Evolutionary conservation across 177 flowering plant species (phyloP), one percentile per base, ranked within the genome.

Genomic region (Tripterygium wilfordii): DNA sequence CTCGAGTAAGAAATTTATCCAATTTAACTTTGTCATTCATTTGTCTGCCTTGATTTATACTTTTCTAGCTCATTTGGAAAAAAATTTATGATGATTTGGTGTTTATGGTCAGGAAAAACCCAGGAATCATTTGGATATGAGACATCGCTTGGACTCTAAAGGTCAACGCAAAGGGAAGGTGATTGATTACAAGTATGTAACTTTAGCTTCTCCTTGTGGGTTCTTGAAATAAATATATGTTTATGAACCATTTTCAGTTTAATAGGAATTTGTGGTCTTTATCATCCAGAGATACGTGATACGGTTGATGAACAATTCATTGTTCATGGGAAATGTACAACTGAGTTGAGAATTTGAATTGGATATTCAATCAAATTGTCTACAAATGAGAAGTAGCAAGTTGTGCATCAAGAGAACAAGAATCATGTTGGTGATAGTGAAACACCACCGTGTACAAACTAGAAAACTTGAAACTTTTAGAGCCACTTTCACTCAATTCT

Each of bases 161-260:
- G 98, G 98, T 53, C 94, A 88, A 51, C 94, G 96, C 23, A 45
- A 60, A 74, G 98, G 98, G 48, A 92, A 88, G 74, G 72, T 92
- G 16, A 92, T 92, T 49, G 98, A 92, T 59, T 88, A 92, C 79
- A 83, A 85, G 98, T 88, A 77, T 23, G n/a, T n/a, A n/a, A n/a
- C n/a, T n/a, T n/a, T n/a, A n/a, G n/a, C n/a, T n/a, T n/a, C n/a
- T n/a, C n/a, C n/a, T n/a, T n/a, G n/a, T n/a, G n/a, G n/a, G n/a
- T n/a, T n/a, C n/a, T n/a, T n/a, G n/a, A n/a, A n/a, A n/a, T n/a
- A n/a, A n/a, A n/a, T n/a, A n/a, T n/a, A n/a, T n/a, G n/a, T n/a
- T n/a, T n/a, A n/a, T n/a, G n/a, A n/a, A 36, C 10, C 15, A 23
- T 61, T 41, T 23, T n/a, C 18, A 41, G 24, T 31, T 35, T 23